phyloP scores from a whole-genome alignment of 2,329 filamentous ascomycete genomes.

The Tricladium varicosporioides region DNA sequence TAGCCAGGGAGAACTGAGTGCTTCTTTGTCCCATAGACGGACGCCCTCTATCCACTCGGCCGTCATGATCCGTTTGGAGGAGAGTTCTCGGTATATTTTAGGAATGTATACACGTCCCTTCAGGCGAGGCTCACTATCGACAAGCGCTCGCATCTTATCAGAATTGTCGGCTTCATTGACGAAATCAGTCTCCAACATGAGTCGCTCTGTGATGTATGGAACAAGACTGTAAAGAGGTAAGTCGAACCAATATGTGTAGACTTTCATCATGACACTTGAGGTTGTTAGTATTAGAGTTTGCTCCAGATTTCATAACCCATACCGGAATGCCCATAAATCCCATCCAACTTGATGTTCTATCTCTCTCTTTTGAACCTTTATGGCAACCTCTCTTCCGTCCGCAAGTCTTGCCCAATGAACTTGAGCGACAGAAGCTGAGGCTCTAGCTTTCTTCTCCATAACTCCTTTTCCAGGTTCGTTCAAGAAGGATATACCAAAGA shows the following conservation, averaged over 20 bases:
- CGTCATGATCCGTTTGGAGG: conserved; percentile 80
- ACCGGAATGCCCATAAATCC: conserved; percentile 70
- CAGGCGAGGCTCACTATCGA: conserved; percentile 73
- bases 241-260: conserved; percentile 87
- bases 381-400: conserved; percentile 87
- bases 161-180: conserved; percentile 87
- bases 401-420: conserved; percentile 88
- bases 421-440: conserved; percentile 83
- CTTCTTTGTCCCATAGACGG: conserved; percentile 85
- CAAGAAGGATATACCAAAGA: conserved; percentile 84
- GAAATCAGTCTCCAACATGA: conserved; percentile 93
- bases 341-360: conserved; percentile 87
- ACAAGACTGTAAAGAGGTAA: conserved; percentile 90
- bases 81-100: conserved; percentile 77
- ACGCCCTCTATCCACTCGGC: conserved; percentile 98
- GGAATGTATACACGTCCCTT: conserved; percentile 85
- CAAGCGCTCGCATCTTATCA: conserved; percentile 75
- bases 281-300: conserved; percentile 10
- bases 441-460: conserved; percentile 69
- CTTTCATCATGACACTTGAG: conserved; percentile 69
- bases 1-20: conserved; percentile 73
- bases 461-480: conserved; percentile 61
- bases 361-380: conserved; percentile 96
- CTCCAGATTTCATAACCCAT: background rate
- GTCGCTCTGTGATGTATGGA: conserved; percentile 88